Base-by-base conservation (phyloP, 1,284 basidiomycete genomes). In the Rhodotorula glutinis region DNA sequence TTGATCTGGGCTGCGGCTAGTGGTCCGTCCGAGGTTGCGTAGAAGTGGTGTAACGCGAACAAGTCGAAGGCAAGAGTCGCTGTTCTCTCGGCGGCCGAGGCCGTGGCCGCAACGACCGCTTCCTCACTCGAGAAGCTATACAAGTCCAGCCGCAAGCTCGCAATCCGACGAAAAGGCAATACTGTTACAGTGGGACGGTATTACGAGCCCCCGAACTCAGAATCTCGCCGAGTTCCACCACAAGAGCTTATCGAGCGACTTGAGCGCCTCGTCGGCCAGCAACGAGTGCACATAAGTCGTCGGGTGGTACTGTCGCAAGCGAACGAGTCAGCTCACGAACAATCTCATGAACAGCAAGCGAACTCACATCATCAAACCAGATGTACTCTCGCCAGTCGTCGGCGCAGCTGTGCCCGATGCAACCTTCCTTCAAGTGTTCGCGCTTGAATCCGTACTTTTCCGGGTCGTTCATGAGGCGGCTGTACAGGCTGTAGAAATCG, bases 311-410 rank as follows among this genome's bases (percentile, higher is more conserved):
- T 65, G 58, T 3, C 14, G 21, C 9, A n/a, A 2, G n/a, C 11
- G 5, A 47, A 16, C 2, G 8, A 1, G 41, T 38, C 29, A 33
- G 33, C 17, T 3, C 16, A 16, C n/a, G 25, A 13, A 27, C 13
- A 23, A 57, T 3, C 11, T 7, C 3, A 44, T 46, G 23, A 7
- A 64, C 21, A 2, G 27, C 10, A 21, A 38, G 27, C 10, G 13
- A 21, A 59, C 49, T 17, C 49, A 59, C 58, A 27, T 59, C 58
- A 14, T 59, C 58, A n/a, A 66, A 66, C 64, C 64, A 66, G 49
- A 66, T 62, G 55, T 57, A 59, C 38, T 60, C 59, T 21, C 60
- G 38, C 51, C 44, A 49, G 21, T 66, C 23, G 21, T 30, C 53
- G 33, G 21, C 21, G 40, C 64, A 66, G 23, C 38, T 44, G 30